phyloP scores from a whole-genome alignment of 495 filamentous ascomycete genomes.

The Aspergillus sclerotiicarbonarius region DNA sequence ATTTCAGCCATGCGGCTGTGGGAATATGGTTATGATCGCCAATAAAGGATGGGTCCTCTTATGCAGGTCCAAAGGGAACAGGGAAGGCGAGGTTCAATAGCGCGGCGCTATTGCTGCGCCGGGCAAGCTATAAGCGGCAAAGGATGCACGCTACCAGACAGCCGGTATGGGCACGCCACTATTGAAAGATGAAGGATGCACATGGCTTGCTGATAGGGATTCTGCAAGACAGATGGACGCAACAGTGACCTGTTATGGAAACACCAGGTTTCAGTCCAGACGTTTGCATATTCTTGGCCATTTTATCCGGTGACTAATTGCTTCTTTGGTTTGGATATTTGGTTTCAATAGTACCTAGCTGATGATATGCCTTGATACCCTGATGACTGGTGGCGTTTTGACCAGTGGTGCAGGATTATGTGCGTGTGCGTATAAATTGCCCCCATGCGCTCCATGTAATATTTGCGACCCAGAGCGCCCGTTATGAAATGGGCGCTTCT shows the following conservation, averaged over 20 bases:
- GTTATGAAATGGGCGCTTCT: neutral
- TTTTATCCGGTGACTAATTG: neutral
- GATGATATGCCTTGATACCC: neutral
- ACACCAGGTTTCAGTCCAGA: neutral
- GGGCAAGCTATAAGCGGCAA: slow-evolving; percentile 4
- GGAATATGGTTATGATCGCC: neutral
- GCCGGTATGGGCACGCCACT: slow-evolving; percentile 3
- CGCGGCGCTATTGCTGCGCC: slow-evolving; percentile 1
- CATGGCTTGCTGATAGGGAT: neutral
- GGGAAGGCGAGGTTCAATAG: neutral
- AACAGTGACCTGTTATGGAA: neutral
- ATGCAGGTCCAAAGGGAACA: slow-evolving; percentile 4
- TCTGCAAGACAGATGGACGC: neutral
- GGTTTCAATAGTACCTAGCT: neutral
- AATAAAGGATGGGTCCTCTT: slow-evolving; percentile 1
- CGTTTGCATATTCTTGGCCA: neutral
- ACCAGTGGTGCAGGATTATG: neutral
- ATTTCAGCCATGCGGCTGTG: neutral
- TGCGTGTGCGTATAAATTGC: neutral
- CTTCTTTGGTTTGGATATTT: neutral
- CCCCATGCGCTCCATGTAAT: neutral
- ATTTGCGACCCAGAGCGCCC: neutral
- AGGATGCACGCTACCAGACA: slow-evolving; percentile 3
- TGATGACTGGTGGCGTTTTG: neutral
- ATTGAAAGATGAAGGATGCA: neutral